phyloP scores from a whole-genome alignment of 768 basidiomycete species.

The Boletus sp. region DNA sequence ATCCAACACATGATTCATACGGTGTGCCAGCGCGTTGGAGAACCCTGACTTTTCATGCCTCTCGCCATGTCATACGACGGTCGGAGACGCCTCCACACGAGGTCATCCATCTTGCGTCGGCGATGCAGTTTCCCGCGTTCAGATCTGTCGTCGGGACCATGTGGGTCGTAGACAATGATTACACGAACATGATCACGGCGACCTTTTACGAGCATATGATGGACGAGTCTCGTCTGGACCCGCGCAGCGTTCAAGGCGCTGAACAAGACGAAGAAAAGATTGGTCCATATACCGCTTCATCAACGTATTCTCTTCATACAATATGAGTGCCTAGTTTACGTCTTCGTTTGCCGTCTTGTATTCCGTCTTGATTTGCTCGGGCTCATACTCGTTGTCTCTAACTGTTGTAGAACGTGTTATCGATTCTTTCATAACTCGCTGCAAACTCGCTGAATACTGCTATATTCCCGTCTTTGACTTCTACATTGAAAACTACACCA shows the following conservation, averaged over 20 bases:
- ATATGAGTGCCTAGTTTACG: neutral
- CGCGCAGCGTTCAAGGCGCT: neutral
- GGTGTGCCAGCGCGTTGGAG: no score
- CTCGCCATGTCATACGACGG: neutral
- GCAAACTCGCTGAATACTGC: no score
- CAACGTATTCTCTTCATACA: neutral
- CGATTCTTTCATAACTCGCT: no score
- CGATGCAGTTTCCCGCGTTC: neutral
- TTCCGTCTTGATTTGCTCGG: no score
- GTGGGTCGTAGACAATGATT: neutral
- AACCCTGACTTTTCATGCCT: neutral
- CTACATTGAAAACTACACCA: no score
- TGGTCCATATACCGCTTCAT: neutral
- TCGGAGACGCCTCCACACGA: neutral
- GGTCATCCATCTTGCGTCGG: neutral
- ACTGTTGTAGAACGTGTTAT: no score
- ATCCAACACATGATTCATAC: no score
- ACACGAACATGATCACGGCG: neutral
- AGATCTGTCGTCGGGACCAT: neutral
- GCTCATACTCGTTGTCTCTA: no score
- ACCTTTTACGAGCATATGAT: no score
- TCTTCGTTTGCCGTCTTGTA: neutral
- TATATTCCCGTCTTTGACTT: no score
- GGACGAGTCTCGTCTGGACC: no score
- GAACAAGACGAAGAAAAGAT: neutral